Conservation (phyloP, 106 monocot species). For the Allium fistulosum region DNA sequence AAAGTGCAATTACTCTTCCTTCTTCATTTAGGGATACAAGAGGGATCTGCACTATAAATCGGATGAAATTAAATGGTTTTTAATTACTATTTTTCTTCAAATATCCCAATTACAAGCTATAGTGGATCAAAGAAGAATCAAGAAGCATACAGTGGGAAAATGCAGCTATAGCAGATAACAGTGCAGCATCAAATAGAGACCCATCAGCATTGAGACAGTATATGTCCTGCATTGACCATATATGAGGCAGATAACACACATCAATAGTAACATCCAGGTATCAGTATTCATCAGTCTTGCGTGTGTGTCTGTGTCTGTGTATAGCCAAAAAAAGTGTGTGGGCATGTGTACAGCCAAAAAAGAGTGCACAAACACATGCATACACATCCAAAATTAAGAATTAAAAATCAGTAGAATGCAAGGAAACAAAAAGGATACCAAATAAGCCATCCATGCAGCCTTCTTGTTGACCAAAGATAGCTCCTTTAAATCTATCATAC, state of each 20-base stretch:
- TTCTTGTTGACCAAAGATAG: constrained; percentile 82
- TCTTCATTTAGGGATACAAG: constrained; percentile 85
- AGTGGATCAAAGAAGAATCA: constrained; percentile 10
- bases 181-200: constrained; percentile 90
- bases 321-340: too few relatives aligned
- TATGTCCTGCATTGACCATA: constrained; percentile 52
- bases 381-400: background rate
- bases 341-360: too few relatives aligned
- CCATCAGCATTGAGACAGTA: constrained; percentile 99
- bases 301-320: too few relatives aligned
- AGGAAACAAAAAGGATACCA: constrained; percentile 33
- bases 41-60: constrained; percentile 79
- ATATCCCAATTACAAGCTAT: background rate
- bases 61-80: background rate
- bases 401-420: background rate
- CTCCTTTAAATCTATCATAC: constrained; percentile 81
- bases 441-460: constrained; percentile 90
- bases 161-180: constrained; percentile 80
- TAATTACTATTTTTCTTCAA: background rate
- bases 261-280: too few relatives aligned
- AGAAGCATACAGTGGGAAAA: constrained; percentile 58
- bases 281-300: too few relatives aligned
- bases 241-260: too few relatives aligned
- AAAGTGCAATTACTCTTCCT: constrained; percentile 67
- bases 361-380: background rate